phyloP scores from a whole-genome alignment of 495 filamentous ascomycete genomes.

The Corynascus novoguineensis region DNA sequence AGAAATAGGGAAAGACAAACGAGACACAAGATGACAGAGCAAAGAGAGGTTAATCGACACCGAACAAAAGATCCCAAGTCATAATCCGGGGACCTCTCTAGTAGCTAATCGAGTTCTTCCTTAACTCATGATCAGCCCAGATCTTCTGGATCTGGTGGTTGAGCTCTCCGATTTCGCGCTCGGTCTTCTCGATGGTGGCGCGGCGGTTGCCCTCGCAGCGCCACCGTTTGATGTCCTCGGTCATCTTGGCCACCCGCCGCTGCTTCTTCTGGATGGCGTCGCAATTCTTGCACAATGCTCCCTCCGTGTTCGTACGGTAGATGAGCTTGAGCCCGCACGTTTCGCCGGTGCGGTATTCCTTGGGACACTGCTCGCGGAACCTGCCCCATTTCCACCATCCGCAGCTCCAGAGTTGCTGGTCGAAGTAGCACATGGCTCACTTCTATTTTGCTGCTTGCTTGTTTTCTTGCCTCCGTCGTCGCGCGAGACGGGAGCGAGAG shows the following conservation, averaged over 20 bases:
- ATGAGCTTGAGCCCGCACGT: slow-evolving; percentile 96
- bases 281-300: slow-evolving; percentile 72
- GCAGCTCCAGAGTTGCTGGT: slow-evolving; percentile 60
- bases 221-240: slow-evolving; percentile 78
- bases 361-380: slow-evolving; percentile 90
- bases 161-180: slow-evolving; percentile 61
- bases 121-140: slow-evolving; percentile 42
- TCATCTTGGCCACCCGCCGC: slow-evolving; percentile 68
- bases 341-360: slow-evolving; percentile 95
- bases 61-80: not conserved
- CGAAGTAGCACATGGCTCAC: slow-evolving; percentile 58
- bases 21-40: not conserved
- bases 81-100: not conserved
- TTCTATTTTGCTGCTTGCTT: not conserved
- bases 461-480: not conserved
- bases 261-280: slow-evolving; percentile 86
- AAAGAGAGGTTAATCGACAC: not conserved
- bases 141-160: slow-evolving; percentile 57
- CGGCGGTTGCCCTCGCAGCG: slow-evolving; percentile 62
- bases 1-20: not conserved
- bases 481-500: not conserved
- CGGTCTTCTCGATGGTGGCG: slow-evolving; percentile 75
- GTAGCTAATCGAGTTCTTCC: slow-evolving; percentile 22
- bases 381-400: slow-evolving; percentile 94
- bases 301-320: slow-evolving; percentile 56